These are phyloP conservation scores for Trichoderma atrobrunneum DNA, from an alignment of 2,329 filamentous ascomycete species.

Conservation along the genomic window DNA sequence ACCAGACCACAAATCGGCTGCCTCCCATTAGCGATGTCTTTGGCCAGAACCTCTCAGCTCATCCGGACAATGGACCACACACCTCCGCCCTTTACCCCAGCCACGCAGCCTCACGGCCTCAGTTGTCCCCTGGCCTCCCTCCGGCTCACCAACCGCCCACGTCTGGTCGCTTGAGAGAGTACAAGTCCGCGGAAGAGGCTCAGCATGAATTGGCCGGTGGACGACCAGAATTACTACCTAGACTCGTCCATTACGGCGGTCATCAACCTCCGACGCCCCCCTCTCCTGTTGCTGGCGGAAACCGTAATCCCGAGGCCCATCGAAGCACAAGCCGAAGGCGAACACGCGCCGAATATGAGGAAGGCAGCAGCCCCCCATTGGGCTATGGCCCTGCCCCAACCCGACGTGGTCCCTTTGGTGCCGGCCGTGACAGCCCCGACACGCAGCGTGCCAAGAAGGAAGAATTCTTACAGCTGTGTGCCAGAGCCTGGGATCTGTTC, in stretches of 20 bases:
- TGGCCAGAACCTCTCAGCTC: slow-evolving; percentile 68
- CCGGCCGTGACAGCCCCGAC: slow-evolving; percentile 79
- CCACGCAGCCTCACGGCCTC: slow-evolving; percentile 61
- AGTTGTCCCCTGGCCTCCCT: slow-evolving; percentile 76
- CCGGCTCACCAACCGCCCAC: slow-evolving; percentile 52
- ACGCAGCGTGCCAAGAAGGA: slow-evolving; percentile 84
- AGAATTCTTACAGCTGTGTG: slow-evolving; percentile 83
- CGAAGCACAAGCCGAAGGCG: slow-evolving; percentile 69
- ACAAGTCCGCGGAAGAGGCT: slow-evolving; percentile 92
- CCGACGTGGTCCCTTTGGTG: slow-evolving; percentile 70
- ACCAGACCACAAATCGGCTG: slow-evolving; percentile 85
- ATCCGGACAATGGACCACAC: slow-evolving; percentile 51
- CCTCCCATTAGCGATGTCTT: slow-evolving; percentile 96
- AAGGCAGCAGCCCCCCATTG: slow-evolving; percentile 81
- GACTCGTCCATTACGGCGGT: slow-evolving; percentile 91
- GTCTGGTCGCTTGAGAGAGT: slow-evolving; percentile 72
- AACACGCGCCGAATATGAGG: slow-evolving; percentile 87
- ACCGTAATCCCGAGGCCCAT: slow-evolving; percentile 45
- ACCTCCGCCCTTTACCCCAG: slow-evolving; percentile 52
- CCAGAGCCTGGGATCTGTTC: slow-evolving; percentile 93
- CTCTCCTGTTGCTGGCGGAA: slow-evolving; percentile 65
- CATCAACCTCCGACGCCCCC: slow-evolving; percentile 92
- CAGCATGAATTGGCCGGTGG: slow-evolving; percentile 87
- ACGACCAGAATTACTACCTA: slow-evolving; percentile 87
- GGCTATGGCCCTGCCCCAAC: slow-evolving; percentile 66